phyloP scores from a whole-genome alignment of 2,329 filamentous ascomycete species.

The Fusarium nanum region DNA sequence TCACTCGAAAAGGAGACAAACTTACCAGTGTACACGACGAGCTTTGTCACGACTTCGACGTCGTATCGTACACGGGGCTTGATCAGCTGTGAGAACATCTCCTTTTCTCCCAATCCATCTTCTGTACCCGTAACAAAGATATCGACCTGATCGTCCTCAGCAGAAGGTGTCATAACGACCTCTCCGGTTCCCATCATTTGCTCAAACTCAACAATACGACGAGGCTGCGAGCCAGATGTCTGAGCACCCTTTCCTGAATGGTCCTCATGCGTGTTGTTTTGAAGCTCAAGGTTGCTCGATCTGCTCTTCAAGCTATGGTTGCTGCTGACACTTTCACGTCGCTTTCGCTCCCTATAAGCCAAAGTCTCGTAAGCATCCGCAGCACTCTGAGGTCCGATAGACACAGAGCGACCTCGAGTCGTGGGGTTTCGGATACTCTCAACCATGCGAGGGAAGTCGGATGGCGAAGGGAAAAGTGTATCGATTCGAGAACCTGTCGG shows the following conservation, averaged over 20 bases:
- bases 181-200: slow-evolving; percentile 78
- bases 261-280: slow-evolving; percentile 53
- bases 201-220: slow-evolving; percentile 72
- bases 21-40: slow-evolving; percentile 91
- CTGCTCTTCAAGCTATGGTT: slow-evolving; percentile 61
- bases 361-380: slow-evolving; percentile 96
- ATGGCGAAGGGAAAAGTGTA: slow-evolving; percentile 90
- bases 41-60: slow-evolving; percentile 97
- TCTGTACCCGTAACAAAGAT: slow-evolving; percentile 52
- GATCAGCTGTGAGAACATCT: slow-evolving; percentile 86
- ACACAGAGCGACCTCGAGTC: slow-evolving; percentile 80
- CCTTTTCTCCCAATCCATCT: slow-evolving; percentile 72
- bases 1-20: not conserved
- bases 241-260: slow-evolving; percentile 54
- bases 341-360: slow-evolving; percentile 80
- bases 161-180: slow-evolving; percentile 52
- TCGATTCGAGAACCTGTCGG: slow-evolving; percentile 75
- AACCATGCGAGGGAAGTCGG: slow-evolving; percentile 84
- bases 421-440: slow-evolving; percentile 82
- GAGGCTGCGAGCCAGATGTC: slow-evolving; percentile 60
- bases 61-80: slow-evolving; percentile 94
- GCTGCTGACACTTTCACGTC: slow-evolving; percentile 66
- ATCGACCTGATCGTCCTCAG: slow-evolving; percentile 50
- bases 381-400: slow-evolving; percentile 92
- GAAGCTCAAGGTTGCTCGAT: slow-evolving; percentile 57